phyloP scores from a whole-genome alignment of 2,329 filamentous ascomycete genomes.

The Claviceps quebecensis region DNA sequence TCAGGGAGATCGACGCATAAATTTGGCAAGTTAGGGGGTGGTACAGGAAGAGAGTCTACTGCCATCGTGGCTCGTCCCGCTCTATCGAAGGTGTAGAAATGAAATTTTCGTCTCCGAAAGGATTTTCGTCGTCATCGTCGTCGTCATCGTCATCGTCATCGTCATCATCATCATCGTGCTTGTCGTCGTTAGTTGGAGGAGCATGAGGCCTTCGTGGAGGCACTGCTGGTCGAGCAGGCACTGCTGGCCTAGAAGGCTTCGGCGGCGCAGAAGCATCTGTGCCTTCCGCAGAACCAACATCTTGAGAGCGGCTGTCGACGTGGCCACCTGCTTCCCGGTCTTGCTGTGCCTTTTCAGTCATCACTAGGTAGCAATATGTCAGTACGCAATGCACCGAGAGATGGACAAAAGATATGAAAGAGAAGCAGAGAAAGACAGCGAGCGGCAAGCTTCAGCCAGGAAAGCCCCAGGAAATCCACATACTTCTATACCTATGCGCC shows the following conservation, averaged over 20 bases:
- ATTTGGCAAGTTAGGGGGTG: too few species aligned
- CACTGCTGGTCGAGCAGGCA: constrained; percentile 21
- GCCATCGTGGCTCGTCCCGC: constrained; percentile 19
- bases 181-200: constrained; percentile 6
- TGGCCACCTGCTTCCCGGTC: constrained; percentile 13
- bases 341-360: constrained; percentile 36
- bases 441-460: constrained; percentile 8
- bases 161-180: constrained; percentile 38
- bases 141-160: constrained; percentile 60
- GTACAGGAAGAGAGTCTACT: not conserved
- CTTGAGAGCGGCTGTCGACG: constrained; percentile 25
- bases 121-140: constrained; percentile 71
- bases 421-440: constrained; percentile 4
- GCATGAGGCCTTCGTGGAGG: not conserved
- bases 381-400: not conserved
- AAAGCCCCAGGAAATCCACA: not conserved
- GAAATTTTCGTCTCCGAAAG: constrained; percentile 73
- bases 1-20: not conserved
- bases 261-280: constrained; percentile 12
- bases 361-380: constrained; percentile 25
- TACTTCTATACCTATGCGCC: constrained; percentile 49
- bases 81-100: constrained; percentile 27
- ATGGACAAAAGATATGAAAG: not conserved
- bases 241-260: constrained; percentile 24
- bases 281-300: constrained; percentile 19